A percentile compares a stretch with the other conserved stretches of the same genome.
Conservation (phyloP, 2,329 filamentous ascomycete genomes). For the Tolypocladium pustulatum region DNA sequence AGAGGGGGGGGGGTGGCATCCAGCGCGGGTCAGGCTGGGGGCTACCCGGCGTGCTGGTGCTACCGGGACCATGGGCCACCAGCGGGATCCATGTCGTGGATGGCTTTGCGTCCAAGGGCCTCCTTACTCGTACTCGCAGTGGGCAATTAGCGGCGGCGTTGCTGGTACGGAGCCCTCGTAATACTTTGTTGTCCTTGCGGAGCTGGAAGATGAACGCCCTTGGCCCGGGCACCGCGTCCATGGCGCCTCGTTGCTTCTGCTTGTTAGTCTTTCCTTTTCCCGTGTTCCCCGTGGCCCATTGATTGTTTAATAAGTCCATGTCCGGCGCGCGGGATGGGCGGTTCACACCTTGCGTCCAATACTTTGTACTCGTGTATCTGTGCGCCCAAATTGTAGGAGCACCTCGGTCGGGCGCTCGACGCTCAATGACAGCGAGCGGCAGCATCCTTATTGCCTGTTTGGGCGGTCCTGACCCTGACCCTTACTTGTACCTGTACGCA, state of each 20-base stretch:
- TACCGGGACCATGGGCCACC: background rate
- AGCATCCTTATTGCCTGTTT: background rate
- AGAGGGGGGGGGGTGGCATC: background rate
- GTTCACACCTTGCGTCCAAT: background rate
- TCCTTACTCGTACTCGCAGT: background rate
- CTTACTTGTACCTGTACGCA: background rate
- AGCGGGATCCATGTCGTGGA: background rate
- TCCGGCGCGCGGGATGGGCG: background rate
- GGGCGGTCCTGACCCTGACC: background rate
- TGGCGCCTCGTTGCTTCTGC: background rate
- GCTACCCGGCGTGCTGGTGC: slow-evolving; percentile 1
- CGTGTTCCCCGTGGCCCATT: background rate
- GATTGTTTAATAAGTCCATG: background rate
- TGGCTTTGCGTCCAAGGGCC: background rate
- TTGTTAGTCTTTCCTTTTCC: background rate
- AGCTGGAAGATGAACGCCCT: background rate
- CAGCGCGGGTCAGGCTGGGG: background rate
- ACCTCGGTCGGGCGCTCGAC: background rate
- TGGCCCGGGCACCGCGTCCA: background rate
- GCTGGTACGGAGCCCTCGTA: background rate
- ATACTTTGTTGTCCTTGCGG: background rate
- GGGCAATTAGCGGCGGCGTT: background rate
- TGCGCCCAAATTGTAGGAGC: background rate
- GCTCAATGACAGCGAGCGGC: background rate
- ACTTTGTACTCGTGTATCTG: background rate